Conservation (phyloP, 495 filamentous ascomycete genomes). For the Lepidopterella palustris region DNA sequence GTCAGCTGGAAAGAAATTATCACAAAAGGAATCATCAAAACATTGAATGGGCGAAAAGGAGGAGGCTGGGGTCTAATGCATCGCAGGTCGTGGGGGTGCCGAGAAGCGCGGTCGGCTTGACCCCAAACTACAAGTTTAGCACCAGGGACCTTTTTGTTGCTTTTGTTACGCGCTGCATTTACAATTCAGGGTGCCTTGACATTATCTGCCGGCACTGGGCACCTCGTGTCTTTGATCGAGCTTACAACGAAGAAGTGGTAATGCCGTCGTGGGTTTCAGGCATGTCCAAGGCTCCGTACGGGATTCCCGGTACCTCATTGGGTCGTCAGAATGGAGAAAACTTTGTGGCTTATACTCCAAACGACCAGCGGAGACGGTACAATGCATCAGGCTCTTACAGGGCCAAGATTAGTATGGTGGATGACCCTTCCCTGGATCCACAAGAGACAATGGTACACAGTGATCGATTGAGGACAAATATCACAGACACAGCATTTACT, state of each 20-base stretch:
- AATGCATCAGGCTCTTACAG: too few species aligned
- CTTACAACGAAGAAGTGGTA: neutral
- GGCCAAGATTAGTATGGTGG: too few species aligned
- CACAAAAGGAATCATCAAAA: too few species aligned
- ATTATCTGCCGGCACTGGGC: constrained; percentile 21
- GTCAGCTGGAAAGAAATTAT: neutral
- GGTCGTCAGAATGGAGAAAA: constrained; percentile 1
- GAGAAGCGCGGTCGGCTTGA: neutral
- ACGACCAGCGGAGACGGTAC: neutral
- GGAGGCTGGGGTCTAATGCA: too few species aligned
- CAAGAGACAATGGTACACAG: too few species aligned
- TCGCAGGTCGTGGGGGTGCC: too few species aligned
- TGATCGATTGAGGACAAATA: too few species aligned
- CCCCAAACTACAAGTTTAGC: neutral
- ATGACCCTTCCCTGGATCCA: too few species aligned
- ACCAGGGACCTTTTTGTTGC: neutral
- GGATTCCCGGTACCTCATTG: neutral
- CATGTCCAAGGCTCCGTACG: neutral
- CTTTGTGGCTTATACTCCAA: neutral
- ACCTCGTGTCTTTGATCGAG: neutral
- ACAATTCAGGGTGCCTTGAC: neutral
- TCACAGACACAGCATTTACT: too few species aligned
- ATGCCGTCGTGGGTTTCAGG: neutral
- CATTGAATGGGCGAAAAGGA: too few species aligned
- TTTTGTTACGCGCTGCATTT: neutral